Evolutionary conservation across 2,329 filamentous ascomycete genomes (phyloP), one percentile per base, ranked within the genome.

Genomic region (Tetracladium maxilliforme): DNA sequence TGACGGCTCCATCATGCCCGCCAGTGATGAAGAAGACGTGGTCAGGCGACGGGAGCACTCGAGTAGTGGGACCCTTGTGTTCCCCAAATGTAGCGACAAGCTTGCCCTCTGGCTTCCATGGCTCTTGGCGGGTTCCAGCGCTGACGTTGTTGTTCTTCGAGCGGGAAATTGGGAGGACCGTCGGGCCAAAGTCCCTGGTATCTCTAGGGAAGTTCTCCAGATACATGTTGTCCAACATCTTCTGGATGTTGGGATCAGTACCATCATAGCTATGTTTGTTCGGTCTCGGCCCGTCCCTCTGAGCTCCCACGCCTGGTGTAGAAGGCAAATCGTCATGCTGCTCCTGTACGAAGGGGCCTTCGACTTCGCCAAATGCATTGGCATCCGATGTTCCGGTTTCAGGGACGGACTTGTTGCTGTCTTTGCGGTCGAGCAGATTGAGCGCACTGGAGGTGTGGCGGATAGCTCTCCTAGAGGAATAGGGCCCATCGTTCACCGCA

Each of bases 21-120:
- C 75, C 87, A 1, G 90, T 95, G 29, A 94, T 65, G 49, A 98
- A 98, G 53, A 98, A 98, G 5, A 75, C 58, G 45, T 98, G 87
- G 43, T 98, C 90, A 1, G 87, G 83, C 3, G 90, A 76, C 6
- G 83, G 70, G 3, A 79, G 61, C 8, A 95, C 70, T 7, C 86
- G 71, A 41, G 79, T 93, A 34, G 95, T 70, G 6, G 81, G 69
- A 1, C 72, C 82, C 15, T 64, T 73, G 44, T 98, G 90, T 45
- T 98, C 90, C 2, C 80, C 72, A 42, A 95, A 84, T 2, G 82
- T 82, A 3, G 86, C 83, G 12, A 95, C 77, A 7, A 95, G 61
- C 25, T 72, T 75, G 3, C 90, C 86, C 27, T 74, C 70, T 0
- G 90, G 90, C 35, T 71, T 75, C 90, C 90, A 98, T 4, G 70